Evolutionary conservation across 495 filamentous ascomycete genomes (phyloP), one percentile per base, ranked within the genome.

Genomic region (Massariosphaeria phaeospora): DNA sequence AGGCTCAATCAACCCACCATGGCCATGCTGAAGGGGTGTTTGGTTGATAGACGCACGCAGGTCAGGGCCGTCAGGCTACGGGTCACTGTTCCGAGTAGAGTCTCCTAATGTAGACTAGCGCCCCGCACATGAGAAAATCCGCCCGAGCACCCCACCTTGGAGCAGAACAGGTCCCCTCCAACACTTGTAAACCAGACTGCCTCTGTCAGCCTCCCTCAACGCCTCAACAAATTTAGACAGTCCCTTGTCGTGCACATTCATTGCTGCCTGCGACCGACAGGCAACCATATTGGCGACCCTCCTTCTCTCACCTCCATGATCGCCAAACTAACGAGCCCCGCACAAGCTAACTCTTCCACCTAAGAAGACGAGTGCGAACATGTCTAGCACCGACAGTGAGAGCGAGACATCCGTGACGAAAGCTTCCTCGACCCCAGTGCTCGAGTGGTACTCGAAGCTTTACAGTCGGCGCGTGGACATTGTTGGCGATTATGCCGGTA

Each of bases 401-500:
- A 43, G 40, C 26, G 50, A 25, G 25, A 56, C 21, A 27, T 43
- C 38, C 44, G 46, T 26, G 6, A 38, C 6, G 20, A 44, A 49
- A 24, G 7, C 12, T 5, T 15, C 41, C n/a, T 25, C 33, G 18
- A 35, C 39, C 31, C 48, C 55, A 5, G 42, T 65, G 3, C 53
- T 65, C 25, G 34, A 51, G 31, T 58, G 62, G 55, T 73, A 73
- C 52, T 48, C 48, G 12, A 62, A 34, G 17, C 48, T 70, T 9
- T 48, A 48, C 15, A 57, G 65, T 9, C 59, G 70, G 5, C 56
- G 62, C 17, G 66, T 85, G 27, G 82, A 86, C 63, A 71, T 86
- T 1, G 75, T 85, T 2, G 84, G 86, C 2, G 86, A 90, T 61
- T 89, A 85, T 67, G 83, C 82, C 9, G 86, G 86, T 13, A 73